Percentiles rank a stretch among this genome's conserved stretches.
phyloP scores from a whole-genome alignment of 2,329 filamentous ascomycete species.

The Talaromyces albobiverticillius region DNA sequence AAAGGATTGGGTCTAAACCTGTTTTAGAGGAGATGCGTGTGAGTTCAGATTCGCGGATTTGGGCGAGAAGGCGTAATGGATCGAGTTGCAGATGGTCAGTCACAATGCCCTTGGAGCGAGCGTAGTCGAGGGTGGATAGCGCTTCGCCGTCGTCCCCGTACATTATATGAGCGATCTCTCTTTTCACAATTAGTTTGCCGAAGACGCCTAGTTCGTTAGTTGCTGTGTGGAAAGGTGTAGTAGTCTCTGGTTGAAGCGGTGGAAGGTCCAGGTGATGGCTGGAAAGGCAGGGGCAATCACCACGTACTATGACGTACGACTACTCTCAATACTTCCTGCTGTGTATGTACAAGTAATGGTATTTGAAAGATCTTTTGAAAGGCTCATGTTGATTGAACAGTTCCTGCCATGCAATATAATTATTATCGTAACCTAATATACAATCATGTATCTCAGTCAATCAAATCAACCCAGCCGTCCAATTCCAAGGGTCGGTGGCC shows the following conservation, averaged over 20 bases:
- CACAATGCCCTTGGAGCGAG: slow-evolving; percentile 44
- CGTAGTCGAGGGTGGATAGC: slow-evolving; percentile 46
- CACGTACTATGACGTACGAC: no score
- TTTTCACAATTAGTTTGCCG: no score
- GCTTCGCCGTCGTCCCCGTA: slow-evolving; percentile 18
- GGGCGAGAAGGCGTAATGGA: slow-evolving; percentile 20
- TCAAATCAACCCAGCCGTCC: slow-evolving; percentile 20
- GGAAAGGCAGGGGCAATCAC: no score
- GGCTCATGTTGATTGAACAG: slow-evolving; percentile 1
- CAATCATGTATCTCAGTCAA: slow-evolving; percentile 3
- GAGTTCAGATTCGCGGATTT: slow-evolving; percentile 7
- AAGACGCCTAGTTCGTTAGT: no score
- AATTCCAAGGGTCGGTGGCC: slow-evolving; percentile 32
- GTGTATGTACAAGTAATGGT: no score
- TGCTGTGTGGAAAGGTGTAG: no score
- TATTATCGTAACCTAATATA: slow-evolving; percentile 8
- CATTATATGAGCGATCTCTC: no score
- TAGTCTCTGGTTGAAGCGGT: neutral
- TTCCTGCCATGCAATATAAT: neutral
- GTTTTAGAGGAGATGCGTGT: slow-evolving; percentile 20
- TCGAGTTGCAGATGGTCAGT: slow-evolving; percentile 32
- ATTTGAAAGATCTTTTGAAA: no score
- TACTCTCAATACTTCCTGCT: no score
- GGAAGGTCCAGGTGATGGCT: no score
- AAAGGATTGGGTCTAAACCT: slow-evolving; percentile 21